These are phyloP conservation scores for Lenwebbia sp. DNA, from an alignment of 345 rosid genomes.

Conservation along the genomic window DNA sequence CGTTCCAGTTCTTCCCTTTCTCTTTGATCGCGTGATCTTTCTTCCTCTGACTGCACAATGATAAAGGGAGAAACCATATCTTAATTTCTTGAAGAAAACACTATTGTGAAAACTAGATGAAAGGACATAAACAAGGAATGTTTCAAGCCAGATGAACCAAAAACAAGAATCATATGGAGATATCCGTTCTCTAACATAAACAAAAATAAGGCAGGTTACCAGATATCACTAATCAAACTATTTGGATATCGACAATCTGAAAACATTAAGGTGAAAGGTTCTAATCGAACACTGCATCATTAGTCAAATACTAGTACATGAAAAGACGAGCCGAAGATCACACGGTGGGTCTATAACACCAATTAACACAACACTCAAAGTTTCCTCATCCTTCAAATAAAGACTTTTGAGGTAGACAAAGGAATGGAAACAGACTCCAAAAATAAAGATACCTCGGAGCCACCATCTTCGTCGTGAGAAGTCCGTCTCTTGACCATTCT, in stretches of 20 bases:
- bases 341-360: not conserved
- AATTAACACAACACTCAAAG: not conserved
- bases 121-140: not conserved
- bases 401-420: not conserved
- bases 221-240: not conserved
- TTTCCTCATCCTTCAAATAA: not conserved
- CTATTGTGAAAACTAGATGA: not conserved
- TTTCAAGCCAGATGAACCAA: not conserved
- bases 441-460: constrained; percentile 62
- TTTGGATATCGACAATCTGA: not conserved
- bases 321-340: not conserved
- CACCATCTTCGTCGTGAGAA: constrained; percentile 46
- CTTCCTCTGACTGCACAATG: constrained; percentile 71
- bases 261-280: not conserved
- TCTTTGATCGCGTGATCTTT: constrained; percentile 77
- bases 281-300: not conserved
- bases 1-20: constrained; percentile 85
- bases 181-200: not conserved
- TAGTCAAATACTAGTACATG: not conserved
- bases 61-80: not conserved
- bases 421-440: not conserved
- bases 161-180: not conserved
- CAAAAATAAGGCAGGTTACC: not conserved
- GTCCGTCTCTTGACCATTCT: constrained; percentile 49
- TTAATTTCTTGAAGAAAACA: not conserved